Evolutionary conservation across 495 filamentous ascomycete species (phyloP).

Genomic region (Letharia lupina): DNA sequence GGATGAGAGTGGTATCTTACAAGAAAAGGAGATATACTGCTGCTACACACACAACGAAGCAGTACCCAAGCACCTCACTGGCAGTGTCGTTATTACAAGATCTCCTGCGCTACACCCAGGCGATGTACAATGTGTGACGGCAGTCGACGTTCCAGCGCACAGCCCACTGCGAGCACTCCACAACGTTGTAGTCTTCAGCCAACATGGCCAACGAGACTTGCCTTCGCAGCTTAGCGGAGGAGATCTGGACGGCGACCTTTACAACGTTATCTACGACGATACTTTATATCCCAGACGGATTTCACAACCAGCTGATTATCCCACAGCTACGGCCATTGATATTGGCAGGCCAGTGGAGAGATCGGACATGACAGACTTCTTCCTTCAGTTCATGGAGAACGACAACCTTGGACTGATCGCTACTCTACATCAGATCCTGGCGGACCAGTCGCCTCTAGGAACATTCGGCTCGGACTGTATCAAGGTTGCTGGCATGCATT

Average conservation of each 20-base stretch:
- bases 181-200: slow-evolving; percentile 74
- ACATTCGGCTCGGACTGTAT: slow-evolving; percentile 51
- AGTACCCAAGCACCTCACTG: slow-evolving; percentile 20
- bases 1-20: slow-evolving; percentile 65
- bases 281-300: slow-evolving; percentile 33
- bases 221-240: slow-evolving; percentile 71
- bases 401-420: slow-evolving; percentile 67
- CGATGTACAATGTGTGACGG: slow-evolving; percentile 59
- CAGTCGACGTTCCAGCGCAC: slow-evolving; percentile 43
- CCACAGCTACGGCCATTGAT: slow-evolving; percentile 42
- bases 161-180: slow-evolving; percentile 51
- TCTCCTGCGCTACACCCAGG: slow-evolving; percentile 73
- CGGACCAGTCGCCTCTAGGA: slow-evolving; percentile 51
- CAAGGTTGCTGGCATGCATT: slow-evolving; percentile 59
- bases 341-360: slow-evolving; percentile 46
- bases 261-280: slow-evolving; percentile 63
- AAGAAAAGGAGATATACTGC: slow-evolving; percentile 56
- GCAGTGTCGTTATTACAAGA: slow-evolving; percentile 52
- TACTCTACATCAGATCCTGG: slow-evolving; percentile 55
- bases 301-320: slow-evolving; percentile 58
- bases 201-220: slow-evolving; percentile 58
- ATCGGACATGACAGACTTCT: slow-evolving; percentile 66
- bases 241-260: slow-evolving; percentile 64
- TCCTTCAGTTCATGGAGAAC: slow-evolving; percentile 70
- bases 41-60: slow-evolving; percentile 39